Evolutionary conservation across 2,329 filamentous ascomycete genomes (phyloP), one percentile per base, ranked within the genome.

Genomic region (Diaporthe humulicola): DNA sequence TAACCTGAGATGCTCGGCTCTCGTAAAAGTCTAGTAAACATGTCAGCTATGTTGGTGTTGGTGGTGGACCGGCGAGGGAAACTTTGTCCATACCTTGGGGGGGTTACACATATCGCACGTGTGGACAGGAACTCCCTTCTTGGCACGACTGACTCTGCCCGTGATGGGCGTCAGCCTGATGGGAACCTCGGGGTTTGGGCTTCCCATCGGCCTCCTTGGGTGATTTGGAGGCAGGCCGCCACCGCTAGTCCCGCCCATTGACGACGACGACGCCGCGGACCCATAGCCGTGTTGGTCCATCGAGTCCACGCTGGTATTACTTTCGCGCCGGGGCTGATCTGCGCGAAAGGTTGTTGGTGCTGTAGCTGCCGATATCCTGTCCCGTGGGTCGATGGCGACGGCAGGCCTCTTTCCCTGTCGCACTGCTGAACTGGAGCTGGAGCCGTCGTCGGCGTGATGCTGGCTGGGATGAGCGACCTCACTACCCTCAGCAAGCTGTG

Each of bases 1-100:
- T 81, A 77, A 92, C 90, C 89, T 89, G 56, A 92, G 82, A 81
- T 92, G 90, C 79, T 92, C 90, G 40, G 90, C 90, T 79, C 90
- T 85, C 17, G 90, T 91, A 76, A 92, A 92, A 2, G 88, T 91
- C 90, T 92, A 54, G 45, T 70, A 19, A 74, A 64, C 54, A 52
- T 57, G 74, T 82, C 38, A 82, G 79, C 75, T 76, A 42, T 30
- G 30, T 52, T 50, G 50, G 74, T 28, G 15, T 38, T 25, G 28
- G 12, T 25, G 4, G 30, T 28, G 14, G 30, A 4, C 36, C 36
- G 22, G 48, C 19, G 30, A 70, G 15, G 30, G 54, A 22, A 14
- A 19, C 5, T 30, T 28, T 33, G 8, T 14, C 19, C 79, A 74
- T 82, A 89, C 88, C 85, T 90, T 90, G 25, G 86, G 81, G 28